A percentile compares a stretch with the other conserved stretches of the same genome.
phyloP scores from a whole-genome alignment of 495 filamentous ascomycete genomes.

The Parathielavia appendiculata region DNA sequence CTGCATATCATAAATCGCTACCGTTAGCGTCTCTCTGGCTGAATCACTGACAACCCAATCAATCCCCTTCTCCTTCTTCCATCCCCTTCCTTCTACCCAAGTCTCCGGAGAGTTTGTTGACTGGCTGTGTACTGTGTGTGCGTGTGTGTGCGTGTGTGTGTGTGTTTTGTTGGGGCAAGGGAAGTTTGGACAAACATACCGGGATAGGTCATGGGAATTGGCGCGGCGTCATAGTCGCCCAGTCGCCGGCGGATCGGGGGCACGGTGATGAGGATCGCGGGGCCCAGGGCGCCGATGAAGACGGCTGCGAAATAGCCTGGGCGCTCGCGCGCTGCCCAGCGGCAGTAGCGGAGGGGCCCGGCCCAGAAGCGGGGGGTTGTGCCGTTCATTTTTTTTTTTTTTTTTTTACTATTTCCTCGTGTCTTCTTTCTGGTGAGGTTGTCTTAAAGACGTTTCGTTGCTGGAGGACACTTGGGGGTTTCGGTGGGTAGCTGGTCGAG shows the following conservation, averaged over 20 bases:
- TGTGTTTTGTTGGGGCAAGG: no score
- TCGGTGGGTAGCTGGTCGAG: not conserved
- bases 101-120: no score
- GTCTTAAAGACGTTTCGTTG: no score
- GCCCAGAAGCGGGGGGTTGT: slow-evolving; percentile 71
- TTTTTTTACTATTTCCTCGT: not conserved
- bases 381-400: slow-evolving; percentile 49
- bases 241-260: slow-evolving; percentile 64
- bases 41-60: no score
- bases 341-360: slow-evolving; percentile 71
- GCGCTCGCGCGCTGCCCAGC: slow-evolving; percentile 79
- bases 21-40: slow-evolving; percentile 14
- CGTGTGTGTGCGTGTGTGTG: not conserved
- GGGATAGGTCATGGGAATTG: slow-evolving; percentile 85
- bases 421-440: not conserved
- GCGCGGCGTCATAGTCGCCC: slow-evolving; percentile 63
- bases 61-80: not conserved
- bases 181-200: slow-evolving; percentile 50
- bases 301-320: slow-evolving; percentile 85
- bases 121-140: no score
- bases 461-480: not conserved
- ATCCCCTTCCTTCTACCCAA: not conserved
- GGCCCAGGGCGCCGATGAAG: slow-evolving; percentile 65
- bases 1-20: slow-evolving; percentile 38
- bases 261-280: slow-evolving; percentile 58